phyloP scores from a whole-genome alignment of 177 flowering plant species.

The Vitis hybrid region DNA sequence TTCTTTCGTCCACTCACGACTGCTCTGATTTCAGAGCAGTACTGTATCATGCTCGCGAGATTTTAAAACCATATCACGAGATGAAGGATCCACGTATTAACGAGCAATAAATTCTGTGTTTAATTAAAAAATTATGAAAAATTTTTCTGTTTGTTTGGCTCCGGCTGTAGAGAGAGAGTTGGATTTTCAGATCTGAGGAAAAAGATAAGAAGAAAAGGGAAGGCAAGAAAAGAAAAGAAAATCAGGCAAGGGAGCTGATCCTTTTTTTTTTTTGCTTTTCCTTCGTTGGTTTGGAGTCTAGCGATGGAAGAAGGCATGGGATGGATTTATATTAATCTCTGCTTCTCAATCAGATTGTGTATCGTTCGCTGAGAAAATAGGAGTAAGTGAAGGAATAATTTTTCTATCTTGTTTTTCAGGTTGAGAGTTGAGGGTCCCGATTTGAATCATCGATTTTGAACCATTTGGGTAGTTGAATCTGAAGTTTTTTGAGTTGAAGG shows the following conservation, averaged over 20 bases:
- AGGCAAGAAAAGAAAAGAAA: background rate
- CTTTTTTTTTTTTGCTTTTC: background rate
- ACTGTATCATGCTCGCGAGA: conserved; percentile 7
- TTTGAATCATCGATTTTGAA: no score
- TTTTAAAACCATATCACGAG: conserved; percentile 8
- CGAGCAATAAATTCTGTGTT: background rate
- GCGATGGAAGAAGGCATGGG: background rate
- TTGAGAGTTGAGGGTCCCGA: no score
- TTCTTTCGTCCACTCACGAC: background rate
- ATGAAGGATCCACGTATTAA: background rate
- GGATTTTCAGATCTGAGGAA: conserved; percentile 4
- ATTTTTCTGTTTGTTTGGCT: conserved; percentile 16
- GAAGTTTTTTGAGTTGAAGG: no score
- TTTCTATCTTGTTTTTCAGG: no score
- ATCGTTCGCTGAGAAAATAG: no score
- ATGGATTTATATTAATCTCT: no score
- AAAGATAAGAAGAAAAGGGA: background rate
- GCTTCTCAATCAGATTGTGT: no score
- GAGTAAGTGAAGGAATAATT: no score
- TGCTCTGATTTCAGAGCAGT: conserved; percentile 12
- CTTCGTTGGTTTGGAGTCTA: conserved; percentile 10
- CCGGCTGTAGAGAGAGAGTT: conserved; percentile 9
- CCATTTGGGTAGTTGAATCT: no score
- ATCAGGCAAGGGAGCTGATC: background rate
- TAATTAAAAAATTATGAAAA: background rate